Conservation (phyloP, 2,329 filamentous ascomycete species). For the Cercospora sojina region DNA sequence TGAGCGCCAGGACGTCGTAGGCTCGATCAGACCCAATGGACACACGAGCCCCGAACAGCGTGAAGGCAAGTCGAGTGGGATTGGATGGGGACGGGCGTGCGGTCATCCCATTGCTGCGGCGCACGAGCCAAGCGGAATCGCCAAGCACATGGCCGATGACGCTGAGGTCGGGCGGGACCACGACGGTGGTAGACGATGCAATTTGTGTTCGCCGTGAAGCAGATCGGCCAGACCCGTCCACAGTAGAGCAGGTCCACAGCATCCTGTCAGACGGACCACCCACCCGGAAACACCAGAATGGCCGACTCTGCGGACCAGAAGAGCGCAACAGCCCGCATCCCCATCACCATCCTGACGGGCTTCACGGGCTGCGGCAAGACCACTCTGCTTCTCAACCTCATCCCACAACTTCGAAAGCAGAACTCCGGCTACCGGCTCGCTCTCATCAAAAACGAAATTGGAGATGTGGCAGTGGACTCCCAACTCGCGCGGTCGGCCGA, state of each 20-base stretch:
- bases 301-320: not conserved
- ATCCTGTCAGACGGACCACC: not conserved
- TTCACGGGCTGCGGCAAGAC: conserved; percentile 97
- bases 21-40: conserved; percentile 7
- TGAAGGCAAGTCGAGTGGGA: not conserved
- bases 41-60: not conserved
- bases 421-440: conserved; percentile 85
- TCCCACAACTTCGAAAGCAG: conserved; percentile 87
- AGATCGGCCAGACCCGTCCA: not conserved
- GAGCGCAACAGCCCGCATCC: conserved; percentile 51
- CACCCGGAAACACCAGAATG: not conserved
- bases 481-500: conserved; percentile 80
- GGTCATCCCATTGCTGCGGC: not conserved
- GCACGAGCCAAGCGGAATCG: conserved; percentile 1
- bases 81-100: not conserved
- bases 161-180: not conserved
- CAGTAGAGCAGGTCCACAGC: not conserved
- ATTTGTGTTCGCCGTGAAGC: not conserved
- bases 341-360: conserved; percentile 92
- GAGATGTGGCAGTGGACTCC: conserved; percentile 88
- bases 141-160: conserved; percentile 14
- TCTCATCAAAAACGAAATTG: conserved; percentile 97
- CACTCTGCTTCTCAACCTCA: conserved; percentile 87
- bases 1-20: conserved; percentile 5
- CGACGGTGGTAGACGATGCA: not conserved